Evolutionary conservation across 805 yeast species (phyloP), one percentile per base, ranked within the genome.

Genomic region (Metschnikowia henanensis): DNA sequence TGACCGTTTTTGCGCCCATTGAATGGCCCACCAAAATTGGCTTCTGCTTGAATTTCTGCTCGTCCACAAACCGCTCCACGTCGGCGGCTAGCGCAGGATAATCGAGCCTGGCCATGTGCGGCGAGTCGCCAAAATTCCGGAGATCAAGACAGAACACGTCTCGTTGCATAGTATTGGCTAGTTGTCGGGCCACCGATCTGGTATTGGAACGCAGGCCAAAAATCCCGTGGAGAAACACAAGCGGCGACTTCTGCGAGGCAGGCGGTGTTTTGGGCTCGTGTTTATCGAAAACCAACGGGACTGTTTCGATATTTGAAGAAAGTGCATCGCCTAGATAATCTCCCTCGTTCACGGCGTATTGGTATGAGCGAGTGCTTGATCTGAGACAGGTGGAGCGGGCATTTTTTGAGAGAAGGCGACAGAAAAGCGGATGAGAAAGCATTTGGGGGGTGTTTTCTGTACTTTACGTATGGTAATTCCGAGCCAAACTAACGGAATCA

Each of bases 1-100:
- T 91, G 5, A 84, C 97, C 0, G 92, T 77, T 58, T 92, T 91
- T 4, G 96, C 99, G 6, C 99, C 99, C 94, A 87, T 84, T 0
- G 92, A 84, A 60, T 86, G 94, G 0, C 95, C 95, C 15, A 86
- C 66, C 16, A 86, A 46, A n/a, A 86, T 77, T 0, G 87, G 84
- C 39, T 76, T 73, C 16, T 47, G 32, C 10, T 59, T 52, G 19
- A 45, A 51, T 4, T 35, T 28, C 7, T 74, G 70, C 3, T 76
- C 77, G 1, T 58, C 55, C 9, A 91, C 75, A 58, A 90, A 92
- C 16, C 65, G 55, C 52, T 83, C 89, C n/a, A 92, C 89, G 61
- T 92, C 99, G 0, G 87, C 83, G 0, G 96, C 84, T 68, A 92
- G 70, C 1, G 91, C 70, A 1, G 86, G 84, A 62, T 91, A 91